These are phyloP conservation scores for Penicillium occitanis DNA, from an alignment of 2,329 filamentous ascomycete species.

Conservation along the genomic window DNA sequence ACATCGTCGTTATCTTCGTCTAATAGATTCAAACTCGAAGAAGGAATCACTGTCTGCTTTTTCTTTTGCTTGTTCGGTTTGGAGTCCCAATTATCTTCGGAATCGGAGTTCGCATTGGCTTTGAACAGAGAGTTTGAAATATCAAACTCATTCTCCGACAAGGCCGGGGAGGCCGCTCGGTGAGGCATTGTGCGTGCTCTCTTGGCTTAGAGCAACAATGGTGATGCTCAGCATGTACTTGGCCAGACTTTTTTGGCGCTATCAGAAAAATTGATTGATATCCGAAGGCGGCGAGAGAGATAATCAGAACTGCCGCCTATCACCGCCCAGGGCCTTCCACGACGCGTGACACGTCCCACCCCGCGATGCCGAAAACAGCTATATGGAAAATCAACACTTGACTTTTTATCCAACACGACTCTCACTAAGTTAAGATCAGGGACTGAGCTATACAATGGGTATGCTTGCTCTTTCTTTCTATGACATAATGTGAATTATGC, in stretches of 20 bases:
- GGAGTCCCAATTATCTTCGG: slow-evolving; percentile 42
- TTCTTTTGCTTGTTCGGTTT: slow-evolving; percentile 54
- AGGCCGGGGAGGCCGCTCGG: slow-evolving; percentile 74
- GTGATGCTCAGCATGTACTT: not conserved
- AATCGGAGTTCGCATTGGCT: slow-evolving; percentile 45
- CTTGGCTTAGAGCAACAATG: not conserved
- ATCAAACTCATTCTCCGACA: slow-evolving; percentile 88
- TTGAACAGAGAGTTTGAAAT: slow-evolving; percentile 77
- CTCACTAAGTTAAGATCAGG: not conserved
- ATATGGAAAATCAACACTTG: slow-evolving; percentile 31
- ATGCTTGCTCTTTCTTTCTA: slow-evolving; percentile 1
- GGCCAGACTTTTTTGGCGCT: slow-evolving; percentile 18
- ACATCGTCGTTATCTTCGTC: slow-evolving; percentile 48
- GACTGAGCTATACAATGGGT: slow-evolving; percentile 30
- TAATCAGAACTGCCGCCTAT: slow-evolving; percentile 14
- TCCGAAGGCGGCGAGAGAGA: slow-evolving; percentile 33
- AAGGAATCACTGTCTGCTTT: slow-evolving; percentile 36
- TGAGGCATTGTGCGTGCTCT: slow-evolving; percentile 59
- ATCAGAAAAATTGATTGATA: slow-evolving; percentile 27
- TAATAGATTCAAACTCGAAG: slow-evolving; percentile 54
- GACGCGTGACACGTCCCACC: slow-evolving; percentile 42
- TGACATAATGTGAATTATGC: not conserved
- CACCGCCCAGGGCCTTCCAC: slow-evolving; percentile 32
- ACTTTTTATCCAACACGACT: not conserved
- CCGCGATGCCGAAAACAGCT: slow-evolving; percentile 34